Evolutionary conservation across 352 stramenopile species (phyloP), one percentile per base, ranked within the genome.

Genomic region (Globisporangium heterothallicum): DNA sequence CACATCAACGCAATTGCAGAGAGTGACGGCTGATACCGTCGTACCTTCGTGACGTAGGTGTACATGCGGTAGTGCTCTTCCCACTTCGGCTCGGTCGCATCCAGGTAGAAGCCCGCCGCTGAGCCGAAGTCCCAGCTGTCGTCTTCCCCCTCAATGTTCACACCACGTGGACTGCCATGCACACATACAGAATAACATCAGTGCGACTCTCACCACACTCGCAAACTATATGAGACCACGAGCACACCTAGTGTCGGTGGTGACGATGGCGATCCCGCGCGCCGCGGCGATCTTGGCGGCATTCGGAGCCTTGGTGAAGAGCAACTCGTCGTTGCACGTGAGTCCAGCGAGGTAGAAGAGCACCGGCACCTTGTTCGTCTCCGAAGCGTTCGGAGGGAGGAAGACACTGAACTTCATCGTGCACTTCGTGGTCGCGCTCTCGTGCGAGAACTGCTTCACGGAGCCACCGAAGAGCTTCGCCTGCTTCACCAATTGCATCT

Each of bases 1-100:
- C 24, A n/a, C 54, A 38, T 40, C n/a, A 9, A 34, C 5, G 1
- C 4, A 9, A 2, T 6, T 60, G 32, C 47, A 38, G 5, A 45
- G 14, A 22, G 13, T 16, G 14, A 61, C 3, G 3, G 30, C 30
- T 26, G 27, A n/a, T 16, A 14, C 18, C 18, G 6, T 22, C 27
- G 25, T 54, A 70, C 62, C 59, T 97, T 79, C 25, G 86, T 97
- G 29, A 99, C 80, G 77, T 99, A 99, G 25, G 83, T 81, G 68
- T 98, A 98, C 97, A 99, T 99, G 52, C 94, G 81, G 81, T 98
- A 99, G 71, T 99, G 77, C 24, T 75, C 64, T 40, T 77, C 61
- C 79, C 92, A 99, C 29, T 94, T 91, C 32, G 85, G 74, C 61
- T 97, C 71, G 14, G 94, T 99, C 6, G 96, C 96, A 78, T 99